Percentiles rank a stretch among this genome's conserved stretches.
Conservation (phyloP, 495 filamentous ascomycete genomes). For the Staphylotrichum tortipilum region DNA sequence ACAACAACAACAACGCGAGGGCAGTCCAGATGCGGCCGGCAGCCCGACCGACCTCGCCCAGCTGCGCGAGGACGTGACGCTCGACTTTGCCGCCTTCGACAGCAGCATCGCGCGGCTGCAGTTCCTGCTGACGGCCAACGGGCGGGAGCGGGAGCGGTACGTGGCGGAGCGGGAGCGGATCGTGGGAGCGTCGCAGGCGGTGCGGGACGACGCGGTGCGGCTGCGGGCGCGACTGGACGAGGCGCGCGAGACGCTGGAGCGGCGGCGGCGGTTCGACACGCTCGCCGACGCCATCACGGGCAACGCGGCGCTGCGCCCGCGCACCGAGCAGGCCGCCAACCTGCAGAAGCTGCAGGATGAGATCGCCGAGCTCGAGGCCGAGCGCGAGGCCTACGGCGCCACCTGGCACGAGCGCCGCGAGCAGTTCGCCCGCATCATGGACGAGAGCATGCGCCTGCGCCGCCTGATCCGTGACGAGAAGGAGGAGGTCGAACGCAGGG, state of each 20-base stretch:
- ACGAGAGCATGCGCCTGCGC: conserved; percentile 78
- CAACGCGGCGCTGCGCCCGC: conserved; percentile 66
- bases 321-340: conserved; percentile 73
- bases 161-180: conserved; percentile 72
- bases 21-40: background rate
- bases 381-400: conserved; percentile 69
- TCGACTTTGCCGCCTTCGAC: conserved; percentile 89
- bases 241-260: conserved; percentile 63
- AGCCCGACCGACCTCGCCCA: conserved; percentile 40
- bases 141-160: conserved; percentile 78
- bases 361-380: conserved; percentile 76
- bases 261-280: conserved; percentile 80
- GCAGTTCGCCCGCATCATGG: conserved; percentile 85
- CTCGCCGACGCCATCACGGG: conserved; percentile 78
- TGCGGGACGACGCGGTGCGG: conserved; percentile 64
- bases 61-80: conserved; percentile 72
- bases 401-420: conserved; percentile 81
- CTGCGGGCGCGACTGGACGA: conserved; percentile 65
- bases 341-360: conserved; percentile 75
- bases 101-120: conserved; percentile 81
- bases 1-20: background rate
- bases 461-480: conserved; percentile 90
- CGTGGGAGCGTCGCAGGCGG: conserved; percentile 59
- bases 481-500: conserved; percentile 64
- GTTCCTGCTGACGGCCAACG: conserved; percentile 74